Base-by-base conservation (phyloP, 176 grass and related monocot genomes). In the Bonia amplexicaulis region DNA sequence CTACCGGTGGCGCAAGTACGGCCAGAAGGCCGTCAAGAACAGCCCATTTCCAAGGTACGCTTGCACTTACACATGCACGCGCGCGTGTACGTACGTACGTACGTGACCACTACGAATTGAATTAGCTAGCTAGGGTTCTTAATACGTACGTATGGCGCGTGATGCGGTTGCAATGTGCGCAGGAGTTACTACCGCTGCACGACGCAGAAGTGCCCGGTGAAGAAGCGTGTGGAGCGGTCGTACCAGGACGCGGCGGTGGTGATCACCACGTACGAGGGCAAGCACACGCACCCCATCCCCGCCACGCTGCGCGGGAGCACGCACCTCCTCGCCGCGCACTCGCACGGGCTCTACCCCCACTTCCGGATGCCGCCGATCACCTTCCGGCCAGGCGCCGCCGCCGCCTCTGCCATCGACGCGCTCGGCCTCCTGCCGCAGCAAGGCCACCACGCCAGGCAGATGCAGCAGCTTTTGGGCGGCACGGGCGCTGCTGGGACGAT, bases 141-240 rank as follows among this genome's bases (percentile, higher is more conserved):
- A 58, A 11, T 25, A 33, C 27, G 27, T 33, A 31, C 6, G 13
- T 31, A 6, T 26, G 61, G 26, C 61, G 25, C 13, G 61, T 64
- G 60, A 63, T 63, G 60, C 26, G 6, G 12, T 19, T 27, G 9
- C 6, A 5, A 60, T 52, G n/a, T n/a, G n/a, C n/a, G 19, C 93
- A 98, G 96, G 91, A 96, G 96, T 86, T 99, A 99, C 83, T 99
- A 99, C 76, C 90, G 96, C 39, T 99, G 96, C 90, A 99, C 96
- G 68, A 90, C 93, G 48, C 96, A 96, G 84, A 99, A 94, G 87
- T 99, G 96, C 65, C 80, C 88, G 2, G 96, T 99, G 90, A 99
- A 99, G 96, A 99, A 99, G 93, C 85, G 96, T 78, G 96, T 99
- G 74, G 96, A 99, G 96, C 82, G 96, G 74, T 94, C 93, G 52